Conservation (phyloP, 2,329 filamentous ascomycete genomes). For the Alternaria dauci region DNA sequence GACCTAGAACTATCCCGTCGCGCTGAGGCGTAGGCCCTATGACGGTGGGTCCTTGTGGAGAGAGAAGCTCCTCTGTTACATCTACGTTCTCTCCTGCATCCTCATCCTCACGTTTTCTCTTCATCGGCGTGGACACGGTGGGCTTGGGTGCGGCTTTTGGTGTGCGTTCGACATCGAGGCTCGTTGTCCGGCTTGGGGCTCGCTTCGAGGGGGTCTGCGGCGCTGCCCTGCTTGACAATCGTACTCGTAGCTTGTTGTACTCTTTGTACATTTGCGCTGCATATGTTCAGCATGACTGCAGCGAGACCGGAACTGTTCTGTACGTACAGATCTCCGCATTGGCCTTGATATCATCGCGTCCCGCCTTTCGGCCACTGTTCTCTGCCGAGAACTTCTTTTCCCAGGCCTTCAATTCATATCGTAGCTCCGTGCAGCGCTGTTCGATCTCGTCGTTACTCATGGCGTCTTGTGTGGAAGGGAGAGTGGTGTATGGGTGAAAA, state of each 20-base stretch:
- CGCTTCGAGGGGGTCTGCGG: conserved; percentile 47
- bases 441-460: conserved; percentile 43
- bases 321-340: conserved; percentile 73
- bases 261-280: conserved; percentile 78
- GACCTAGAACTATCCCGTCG: conserved; percentile 76
- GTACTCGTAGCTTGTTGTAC: conserved; percentile 69
- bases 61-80: conserved; percentile 29
- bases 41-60: conserved; percentile 43
- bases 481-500: conserved; percentile 8
- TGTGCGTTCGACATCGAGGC: conserved; percentile 34
- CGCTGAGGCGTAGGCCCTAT: conserved; percentile 83
- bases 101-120: conserved; percentile 42
- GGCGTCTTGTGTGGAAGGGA: conserved; percentile 20
- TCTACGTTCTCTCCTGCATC: conserved; percentile 21
- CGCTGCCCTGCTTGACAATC: conserved; percentile 35
- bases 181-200: conserved; percentile 29
- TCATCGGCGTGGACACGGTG: conserved; percentile 38
- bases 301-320: background rate
- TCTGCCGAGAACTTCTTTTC: conserved; percentile 71
- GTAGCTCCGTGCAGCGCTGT: conserved; percentile 86
- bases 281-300: conserved; percentile 19
- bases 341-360: conserved; percentile 77
- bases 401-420: conserved; percentile 76
- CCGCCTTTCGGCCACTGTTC: conserved; percentile 73
- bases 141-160: conserved; percentile 35